Conservation (phyloP, 106 monocot genomes). For the Apostasia shenzhenica region DNA sequence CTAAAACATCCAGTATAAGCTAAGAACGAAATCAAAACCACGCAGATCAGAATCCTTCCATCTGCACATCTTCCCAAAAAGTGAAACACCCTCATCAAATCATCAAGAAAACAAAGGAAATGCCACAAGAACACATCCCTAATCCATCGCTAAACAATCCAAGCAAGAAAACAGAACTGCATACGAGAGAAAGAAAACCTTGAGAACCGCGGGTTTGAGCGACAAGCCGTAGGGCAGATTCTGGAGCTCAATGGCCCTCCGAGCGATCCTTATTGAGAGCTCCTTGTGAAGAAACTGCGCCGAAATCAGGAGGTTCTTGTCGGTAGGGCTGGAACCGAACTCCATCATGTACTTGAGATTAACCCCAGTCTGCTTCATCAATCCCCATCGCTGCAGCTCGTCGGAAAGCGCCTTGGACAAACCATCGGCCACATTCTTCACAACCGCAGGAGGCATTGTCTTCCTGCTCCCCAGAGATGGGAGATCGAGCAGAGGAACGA, state of each 20-base stretch:
- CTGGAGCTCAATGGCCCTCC: slow-evolving; percentile 74
- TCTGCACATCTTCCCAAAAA: too few species aligned
- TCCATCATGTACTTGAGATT: slow-evolving; percentile 92
- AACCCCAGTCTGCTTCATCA: slow-evolving; percentile 85
- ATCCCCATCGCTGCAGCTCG: slow-evolving; percentile 71
- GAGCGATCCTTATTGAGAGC: slow-evolving; percentile 76
- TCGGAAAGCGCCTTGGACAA: slow-evolving; percentile 33
- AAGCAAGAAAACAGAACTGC: too few species aligned
- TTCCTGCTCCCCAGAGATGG: too few species aligned
- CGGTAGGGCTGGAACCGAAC: slow-evolving; percentile 65
- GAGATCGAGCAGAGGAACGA: too few species aligned
- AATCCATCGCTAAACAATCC: too few species aligned
- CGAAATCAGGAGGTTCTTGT: slow-evolving; percentile 47
- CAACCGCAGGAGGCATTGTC: slow-evolving; percentile 10
- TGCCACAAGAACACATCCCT: too few species aligned
- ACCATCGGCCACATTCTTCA: slow-evolving; percentile 46
- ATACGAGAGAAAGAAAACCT: slow-evolving; percentile 23
- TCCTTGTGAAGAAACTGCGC: slow-evolving; percentile 92
- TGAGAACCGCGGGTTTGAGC: slow-evolving; percentile 64
- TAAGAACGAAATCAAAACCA: too few species aligned
- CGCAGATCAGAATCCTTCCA: too few species aligned
- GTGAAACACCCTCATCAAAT: too few species aligned
- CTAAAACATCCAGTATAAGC: too few species aligned
- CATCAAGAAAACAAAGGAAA: too few species aligned
- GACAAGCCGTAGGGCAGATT: slow-evolving; percentile 75